Evolutionary conservation across 768 basidiomycete species (phyloP).

Genomic region (Gymnopilus junonius): DNA sequence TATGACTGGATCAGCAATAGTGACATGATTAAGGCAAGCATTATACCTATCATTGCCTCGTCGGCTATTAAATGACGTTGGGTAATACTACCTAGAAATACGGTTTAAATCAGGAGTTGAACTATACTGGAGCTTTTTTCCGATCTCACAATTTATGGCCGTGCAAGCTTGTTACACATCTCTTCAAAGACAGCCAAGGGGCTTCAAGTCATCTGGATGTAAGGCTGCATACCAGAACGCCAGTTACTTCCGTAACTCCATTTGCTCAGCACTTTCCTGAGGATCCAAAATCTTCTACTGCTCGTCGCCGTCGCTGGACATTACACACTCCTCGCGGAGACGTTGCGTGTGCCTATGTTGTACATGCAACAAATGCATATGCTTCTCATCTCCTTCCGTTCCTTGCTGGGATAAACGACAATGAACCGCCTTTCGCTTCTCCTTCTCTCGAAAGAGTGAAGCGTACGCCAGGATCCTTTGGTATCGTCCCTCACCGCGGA

Average conservation of each 20-base stretch:
- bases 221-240: conserved; percentile 74
- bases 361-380: conserved; percentile 91
- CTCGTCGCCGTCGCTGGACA: conserved; percentile 46
- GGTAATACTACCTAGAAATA: conserved; percentile 7
- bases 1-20: conserved; percentile 52
- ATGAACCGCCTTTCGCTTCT: background rate
- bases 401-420: conserved; percentile 45
- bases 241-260: conserved; percentile 52
- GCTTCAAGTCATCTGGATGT: conserved; percentile 41
- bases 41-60: background rate
- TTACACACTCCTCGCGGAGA: conserved; percentile 70
- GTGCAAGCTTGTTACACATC: conserved; percentile 72
- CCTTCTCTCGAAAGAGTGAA: background rate
- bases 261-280: background rate
- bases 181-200: conserved; percentile 50
- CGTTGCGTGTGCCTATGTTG: conserved; percentile 61
- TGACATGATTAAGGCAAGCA: conserved; percentile 51
- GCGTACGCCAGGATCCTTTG: background rate
- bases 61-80: background rate
- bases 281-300: background rate
- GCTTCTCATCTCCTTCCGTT: conserved; percentile 76
- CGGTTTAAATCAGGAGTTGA: conserved; percentile 45
- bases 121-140: conserved; percentile 54
- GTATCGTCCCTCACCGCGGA: conserved; percentile 72
- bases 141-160: conserved; percentile 78